Evolutionary conservation across 768 basidiomycete genomes (phyloP).

Genomic region (Auriculariales sp.): DNA sequence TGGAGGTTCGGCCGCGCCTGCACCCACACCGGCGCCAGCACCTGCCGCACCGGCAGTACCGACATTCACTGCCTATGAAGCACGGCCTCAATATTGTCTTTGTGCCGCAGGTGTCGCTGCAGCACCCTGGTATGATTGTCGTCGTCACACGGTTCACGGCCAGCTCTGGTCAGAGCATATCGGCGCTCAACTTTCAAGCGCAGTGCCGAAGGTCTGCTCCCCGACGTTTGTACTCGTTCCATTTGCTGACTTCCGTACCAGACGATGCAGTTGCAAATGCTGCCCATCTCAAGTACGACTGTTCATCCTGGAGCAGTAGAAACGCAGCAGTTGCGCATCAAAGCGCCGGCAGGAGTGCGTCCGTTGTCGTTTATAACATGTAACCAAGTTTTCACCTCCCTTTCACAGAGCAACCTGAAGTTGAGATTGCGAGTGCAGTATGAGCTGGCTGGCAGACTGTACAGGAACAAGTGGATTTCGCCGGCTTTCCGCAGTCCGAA

Average conservation of each 20-base stretch:
- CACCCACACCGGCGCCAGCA: conserved; percentile 18
- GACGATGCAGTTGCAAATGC: conserved; percentile 96
- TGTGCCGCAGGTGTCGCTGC: conserved; percentile 69
- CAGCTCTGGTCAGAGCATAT: conserved; percentile 33
- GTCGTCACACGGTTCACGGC: conserved; percentile 81
- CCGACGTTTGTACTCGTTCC: neutral
- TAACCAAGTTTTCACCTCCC: neutral
- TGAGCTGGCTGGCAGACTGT: conserved; percentile 49
- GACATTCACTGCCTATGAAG: conserved; percentile 81
- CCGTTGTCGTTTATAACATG: conserved; percentile 1
- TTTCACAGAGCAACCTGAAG: conserved; percentile 57
- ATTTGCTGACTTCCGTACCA: conserved; percentile 18
- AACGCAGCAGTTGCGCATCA: conserved; percentile 89
- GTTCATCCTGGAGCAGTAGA: conserved; percentile 67
- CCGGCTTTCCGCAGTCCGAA: conserved; percentile 58
- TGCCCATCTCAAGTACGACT: conserved; percentile 83
- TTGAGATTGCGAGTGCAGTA: conserved; percentile 77
- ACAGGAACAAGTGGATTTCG: conserved; percentile 91
- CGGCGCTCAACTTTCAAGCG: conserved; percentile 88
- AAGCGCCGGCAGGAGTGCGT: conserved; percentile 77
- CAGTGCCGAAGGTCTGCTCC: conserved; percentile 74
- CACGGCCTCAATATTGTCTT: conserved; percentile 80
- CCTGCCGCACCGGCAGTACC: conserved; percentile 39
- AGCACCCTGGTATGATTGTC: conserved; percentile 80
- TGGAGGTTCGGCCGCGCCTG: conserved; percentile 15